Evolutionary conservation across 108 stramenopile species (phyloP).

Genomic region (Pseudonitzschia multiseries): DNA sequence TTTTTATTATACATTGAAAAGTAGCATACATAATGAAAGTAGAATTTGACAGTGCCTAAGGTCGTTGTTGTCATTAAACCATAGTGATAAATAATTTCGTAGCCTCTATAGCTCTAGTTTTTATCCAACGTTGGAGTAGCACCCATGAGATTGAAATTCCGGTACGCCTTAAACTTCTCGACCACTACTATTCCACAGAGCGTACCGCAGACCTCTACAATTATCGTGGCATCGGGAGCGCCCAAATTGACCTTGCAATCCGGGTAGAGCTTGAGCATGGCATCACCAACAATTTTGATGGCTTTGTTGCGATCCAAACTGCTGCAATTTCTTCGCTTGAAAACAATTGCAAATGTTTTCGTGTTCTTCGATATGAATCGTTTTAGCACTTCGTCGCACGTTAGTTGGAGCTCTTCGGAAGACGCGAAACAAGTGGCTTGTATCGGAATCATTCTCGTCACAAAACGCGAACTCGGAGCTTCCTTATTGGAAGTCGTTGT

Average conservation of each 20-base stretch:
- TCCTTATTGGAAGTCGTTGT: conserved; percentile 26
- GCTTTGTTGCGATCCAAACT: conserved; percentile 43
- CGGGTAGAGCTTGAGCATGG: conserved; percentile 24
- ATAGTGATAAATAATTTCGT: too few species aligned
- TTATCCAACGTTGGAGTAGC: background rate
- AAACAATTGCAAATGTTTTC: conserved; percentile 61
- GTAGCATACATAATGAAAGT: too few species aligned
- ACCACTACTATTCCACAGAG: conserved; percentile 68
- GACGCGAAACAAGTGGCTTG: conserved; percentile 81
- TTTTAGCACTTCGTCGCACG: conserved; percentile 43
- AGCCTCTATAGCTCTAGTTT: too few species aligned
- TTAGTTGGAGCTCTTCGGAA: conserved; percentile 60
- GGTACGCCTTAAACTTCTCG: conserved; percentile 21
- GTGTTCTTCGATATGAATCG: conserved; percentile 24
- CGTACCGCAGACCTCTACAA: conserved; percentile 70
- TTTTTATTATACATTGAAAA: too few species aligned
- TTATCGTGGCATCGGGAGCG: conserved; percentile 65
- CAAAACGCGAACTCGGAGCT: conserved; percentile 49
- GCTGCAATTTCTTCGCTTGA: conserved; percentile 64
- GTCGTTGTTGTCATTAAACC: too few species aligned
- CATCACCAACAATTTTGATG: conserved; percentile 47
- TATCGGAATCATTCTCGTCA: conserved; percentile 81
- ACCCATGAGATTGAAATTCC: conserved; percentile 38
- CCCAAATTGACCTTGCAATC: conserved; percentile 52
- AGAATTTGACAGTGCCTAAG: too few species aligned